Conservation (phyloP, 257 asterid genomes). For the Forsythia suspensa region DNA sequence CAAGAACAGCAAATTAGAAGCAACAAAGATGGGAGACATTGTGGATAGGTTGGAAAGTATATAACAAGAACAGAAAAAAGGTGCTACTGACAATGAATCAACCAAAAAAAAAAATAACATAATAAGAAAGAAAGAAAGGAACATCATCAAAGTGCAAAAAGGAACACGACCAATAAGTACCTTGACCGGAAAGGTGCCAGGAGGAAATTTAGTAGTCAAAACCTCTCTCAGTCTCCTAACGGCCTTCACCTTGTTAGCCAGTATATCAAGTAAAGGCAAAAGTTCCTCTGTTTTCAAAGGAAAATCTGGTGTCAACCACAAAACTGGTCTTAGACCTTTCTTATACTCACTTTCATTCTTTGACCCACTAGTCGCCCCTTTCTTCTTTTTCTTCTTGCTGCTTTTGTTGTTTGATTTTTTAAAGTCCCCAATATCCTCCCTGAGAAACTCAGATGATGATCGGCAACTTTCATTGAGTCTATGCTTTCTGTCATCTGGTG, state of each 20-base stretch:
- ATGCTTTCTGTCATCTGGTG: conserved; percentile 64
- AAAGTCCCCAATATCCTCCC: conserved; percentile 68
- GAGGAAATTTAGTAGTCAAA: conserved; percentile 91
- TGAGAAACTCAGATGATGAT: conserved; percentile 62
- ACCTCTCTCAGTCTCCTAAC: conserved; percentile 95
- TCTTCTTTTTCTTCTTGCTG: conserved; percentile 85
- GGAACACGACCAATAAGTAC: conserved; percentile 38
- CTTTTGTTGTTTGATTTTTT: conserved; percentile 74
- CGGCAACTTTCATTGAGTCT: conserved; percentile 58
- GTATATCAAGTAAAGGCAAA: conserved; percentile 92
- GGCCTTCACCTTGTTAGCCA: conserved; percentile 97
- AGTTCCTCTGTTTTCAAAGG: conserved; percentile 94
- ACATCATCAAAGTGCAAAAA: conserved; percentile 13
- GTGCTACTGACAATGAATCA: conserved; percentile 13
- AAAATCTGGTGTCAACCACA: conserved; percentile 98
- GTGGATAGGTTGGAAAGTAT: background rate
- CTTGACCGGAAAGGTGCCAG: conserved; percentile 97
- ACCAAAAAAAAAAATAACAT: background rate
- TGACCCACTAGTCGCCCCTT: no score
- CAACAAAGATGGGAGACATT: background rate
- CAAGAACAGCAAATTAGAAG: background rate
- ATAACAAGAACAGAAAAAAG: conserved; percentile 7
- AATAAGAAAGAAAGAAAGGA: background rate
- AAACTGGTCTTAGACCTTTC: conserved; percentile 64
- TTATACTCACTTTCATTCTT: no score